phyloP scores from a whole-genome alignment of 1,284 basidiomycete species.

The Ustilago sp. region DNA sequence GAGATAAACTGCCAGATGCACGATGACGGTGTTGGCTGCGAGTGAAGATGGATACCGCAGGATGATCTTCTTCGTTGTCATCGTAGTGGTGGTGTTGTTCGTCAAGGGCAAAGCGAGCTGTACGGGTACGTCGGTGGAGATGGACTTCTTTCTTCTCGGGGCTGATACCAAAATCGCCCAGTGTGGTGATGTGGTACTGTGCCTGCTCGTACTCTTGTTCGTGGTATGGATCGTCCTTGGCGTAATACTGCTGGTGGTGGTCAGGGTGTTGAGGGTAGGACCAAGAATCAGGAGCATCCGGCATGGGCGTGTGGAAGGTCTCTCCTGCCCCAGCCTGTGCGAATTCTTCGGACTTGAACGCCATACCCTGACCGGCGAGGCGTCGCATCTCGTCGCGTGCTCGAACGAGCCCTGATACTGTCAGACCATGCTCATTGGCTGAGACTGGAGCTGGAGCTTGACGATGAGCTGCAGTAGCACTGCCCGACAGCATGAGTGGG shows the following conservation, averaged over 20 bases:
- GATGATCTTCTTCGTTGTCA: slow-evolving; percentile 15
- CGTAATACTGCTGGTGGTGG: slow-evolving; percentile 9
- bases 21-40: slow-evolving; percentile 26
- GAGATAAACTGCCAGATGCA: slow-evolving; percentile 25
- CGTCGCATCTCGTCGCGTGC: slow-evolving; percentile 41
- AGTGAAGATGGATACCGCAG: slow-evolving; percentile 41
- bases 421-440: slow-evolving; percentile 22
- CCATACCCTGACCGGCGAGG: slow-evolving; percentile 36
- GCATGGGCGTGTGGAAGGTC: slow-evolving; percentile 39
- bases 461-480: slow-evolving; percentile 6
- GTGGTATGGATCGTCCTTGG: background rate
- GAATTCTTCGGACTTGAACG: slow-evolving; percentile 15
- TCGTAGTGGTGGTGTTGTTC: slow-evolving; percentile 11
- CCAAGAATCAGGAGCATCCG: slow-evolving; percentile 26
- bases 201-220: background rate
- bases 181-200: slow-evolving; percentile 11
- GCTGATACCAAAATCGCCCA: slow-evolving; percentile 43
- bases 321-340: slow-evolving; percentile 13
- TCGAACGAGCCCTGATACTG: slow-evolving; percentile 29
- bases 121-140: slow-evolving; percentile 39
- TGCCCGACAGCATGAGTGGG: slow-evolving; percentile 35
- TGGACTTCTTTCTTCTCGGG: slow-evolving; percentile 30
- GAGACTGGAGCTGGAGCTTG: background rate
- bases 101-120: slow-evolving; percentile 40
- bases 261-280: slow-evolving; percentile 2